phyloP scores from a whole-genome alignment of 768 basidiomycete genomes.

The Hydnum rufescens region DNA sequence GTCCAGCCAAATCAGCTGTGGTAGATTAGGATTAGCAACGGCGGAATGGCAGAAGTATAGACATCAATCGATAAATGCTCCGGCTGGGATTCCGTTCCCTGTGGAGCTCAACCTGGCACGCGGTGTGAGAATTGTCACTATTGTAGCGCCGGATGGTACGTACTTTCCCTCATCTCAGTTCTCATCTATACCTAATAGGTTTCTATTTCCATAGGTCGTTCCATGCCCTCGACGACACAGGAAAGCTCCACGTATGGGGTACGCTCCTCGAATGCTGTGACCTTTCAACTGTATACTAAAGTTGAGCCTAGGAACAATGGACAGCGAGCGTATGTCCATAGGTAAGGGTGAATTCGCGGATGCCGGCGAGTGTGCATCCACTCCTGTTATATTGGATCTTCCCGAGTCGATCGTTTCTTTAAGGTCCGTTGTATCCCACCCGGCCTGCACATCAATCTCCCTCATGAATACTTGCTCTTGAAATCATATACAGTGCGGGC shows the following conservation, averaged over 20 bases:
- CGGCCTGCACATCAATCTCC: slow-evolving; percentile 4
- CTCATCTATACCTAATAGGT: background rate
- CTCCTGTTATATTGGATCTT: slow-evolving; percentile 38
- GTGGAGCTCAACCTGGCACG: slow-evolving; percentile 34
- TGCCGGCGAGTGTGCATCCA: slow-evolving; percentile 27
- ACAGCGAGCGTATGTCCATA: too few species aligned
- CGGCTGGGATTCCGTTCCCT: slow-evolving; percentile 48
- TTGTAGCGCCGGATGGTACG: slow-evolving; percentile 71
- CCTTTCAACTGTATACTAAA: slow-evolving; percentile 31
- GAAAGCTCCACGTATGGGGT: slow-evolving; percentile 71
- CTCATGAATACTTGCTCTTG: background rate
- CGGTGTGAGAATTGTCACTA: slow-evolving; percentile 34
- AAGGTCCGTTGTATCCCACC: slow-evolving; percentile 27
- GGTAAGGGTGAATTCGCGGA: slow-evolving; percentile 36
- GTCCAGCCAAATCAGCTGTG: background rate
- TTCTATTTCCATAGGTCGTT: slow-evolving; percentile 42
- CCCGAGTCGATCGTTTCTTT: slow-evolving; percentile 40
- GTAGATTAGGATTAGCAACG: background rate
- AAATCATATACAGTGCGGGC: slow-evolving; percentile 39
- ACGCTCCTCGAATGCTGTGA: slow-evolving; percentile 8
- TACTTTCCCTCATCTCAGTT: slow-evolving; percentile 5
- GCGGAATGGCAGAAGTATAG: slow-evolving; percentile 11
- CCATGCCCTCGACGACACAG: slow-evolving; percentile 62
- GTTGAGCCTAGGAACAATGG: slow-evolving; percentile 21
- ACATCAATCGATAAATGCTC: too few species aligned